phyloP scores from a whole-genome alignment of 139 green algal genomes.

The Astrephomene gubernaculifera region DNA sequence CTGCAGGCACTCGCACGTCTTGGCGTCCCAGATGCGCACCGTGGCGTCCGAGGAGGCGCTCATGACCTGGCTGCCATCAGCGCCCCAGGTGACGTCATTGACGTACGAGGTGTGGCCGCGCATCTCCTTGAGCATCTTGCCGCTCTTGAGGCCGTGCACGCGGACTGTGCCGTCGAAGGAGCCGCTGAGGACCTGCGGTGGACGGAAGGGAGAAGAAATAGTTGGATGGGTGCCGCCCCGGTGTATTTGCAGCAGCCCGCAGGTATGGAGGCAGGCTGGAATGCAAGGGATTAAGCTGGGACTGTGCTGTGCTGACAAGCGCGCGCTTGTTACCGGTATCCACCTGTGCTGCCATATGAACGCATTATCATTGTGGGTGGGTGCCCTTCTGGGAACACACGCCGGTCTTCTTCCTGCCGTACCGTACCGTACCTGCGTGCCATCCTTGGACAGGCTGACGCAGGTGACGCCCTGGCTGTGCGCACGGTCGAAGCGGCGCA shows the following conservation, averaged over 20 bases:
- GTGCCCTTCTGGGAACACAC: neutral
- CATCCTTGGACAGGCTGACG: constrained; percentile 89
- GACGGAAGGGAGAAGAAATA: neutral
- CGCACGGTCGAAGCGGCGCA: constrained; percentile 90
- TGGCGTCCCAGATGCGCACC: constrained; percentile 94
- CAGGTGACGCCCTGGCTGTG: constrained; percentile 92
- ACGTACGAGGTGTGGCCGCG: constrained; percentile 95
- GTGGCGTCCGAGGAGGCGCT: constrained; percentile 85
- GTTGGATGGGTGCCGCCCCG: neutral
- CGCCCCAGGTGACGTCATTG: constrained; percentile 85
- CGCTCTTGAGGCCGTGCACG: constrained; percentile 97
- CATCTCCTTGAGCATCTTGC: constrained; percentile 98
- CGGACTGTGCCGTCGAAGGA: constrained; percentile 92
- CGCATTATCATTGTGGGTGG: too few relatives aligned
- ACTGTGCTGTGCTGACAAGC: too few relatives aligned
- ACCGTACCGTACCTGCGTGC: constrained; percentile 79
- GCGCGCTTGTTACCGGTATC: too few relatives aligned
- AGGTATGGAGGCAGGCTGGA: neutral
- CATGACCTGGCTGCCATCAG: constrained; percentile 85
- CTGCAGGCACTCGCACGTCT: constrained; percentile 88
- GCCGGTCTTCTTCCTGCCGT: neutral
- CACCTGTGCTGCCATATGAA: too few relatives aligned
- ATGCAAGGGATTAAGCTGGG: too few relatives aligned
- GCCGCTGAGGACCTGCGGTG: constrained; percentile 82
- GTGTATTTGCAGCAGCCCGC: neutral